phyloP scores from a whole-genome alignment of 1,284 basidiomycete genomes.

The Cerrena zonata region DNA sequence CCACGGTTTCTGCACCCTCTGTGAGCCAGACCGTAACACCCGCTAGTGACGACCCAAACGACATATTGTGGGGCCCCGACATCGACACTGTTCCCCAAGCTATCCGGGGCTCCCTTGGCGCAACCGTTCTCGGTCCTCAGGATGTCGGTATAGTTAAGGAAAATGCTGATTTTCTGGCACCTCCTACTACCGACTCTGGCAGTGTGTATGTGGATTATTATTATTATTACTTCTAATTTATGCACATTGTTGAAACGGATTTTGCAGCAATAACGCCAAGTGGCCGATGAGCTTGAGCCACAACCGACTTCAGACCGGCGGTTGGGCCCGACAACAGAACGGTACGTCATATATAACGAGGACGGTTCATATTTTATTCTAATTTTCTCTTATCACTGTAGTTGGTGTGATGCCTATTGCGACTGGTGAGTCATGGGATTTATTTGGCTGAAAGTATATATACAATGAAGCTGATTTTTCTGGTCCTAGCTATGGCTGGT shows the following conservation, averaged over 20 bases:
- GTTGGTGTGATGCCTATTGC: constrained; percentile 54
- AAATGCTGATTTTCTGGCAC: constrained; percentile 56
- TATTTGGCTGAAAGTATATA: neutral
- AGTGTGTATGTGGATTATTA: constrained; percentile 39
- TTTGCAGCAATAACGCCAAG: constrained; percentile 48
- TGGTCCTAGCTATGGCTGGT: constrained; percentile 28
- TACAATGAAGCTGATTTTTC: neutral
- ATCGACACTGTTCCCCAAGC: constrained; percentile 23
- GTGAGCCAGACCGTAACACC: constrained; percentile 10
- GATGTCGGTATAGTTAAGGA: constrained; percentile 43
- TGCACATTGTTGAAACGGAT: neutral
- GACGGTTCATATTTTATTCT: neutral
- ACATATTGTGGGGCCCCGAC: constrained; percentile 9
- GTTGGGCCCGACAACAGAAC: constrained; percentile 66
- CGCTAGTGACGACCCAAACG: constrained; percentile 15
- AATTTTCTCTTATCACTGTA: constrained; percentile 30
- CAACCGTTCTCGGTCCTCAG: constrained; percentile 48
- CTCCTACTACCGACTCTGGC: constrained; percentile 59
- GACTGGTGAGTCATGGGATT: constrained; percentile 29
- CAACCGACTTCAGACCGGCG: constrained; percentile 60
- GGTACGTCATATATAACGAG: constrained; percentile 27
- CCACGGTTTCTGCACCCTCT: neutral
- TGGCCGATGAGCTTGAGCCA: constrained; percentile 65
- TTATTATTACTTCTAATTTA: too few relatives aligned
- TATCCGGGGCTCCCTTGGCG: constrained; percentile 38